Conservation (phyloP, 768 basidiomycete genomes). For the Saitozyma sp. region DNA sequence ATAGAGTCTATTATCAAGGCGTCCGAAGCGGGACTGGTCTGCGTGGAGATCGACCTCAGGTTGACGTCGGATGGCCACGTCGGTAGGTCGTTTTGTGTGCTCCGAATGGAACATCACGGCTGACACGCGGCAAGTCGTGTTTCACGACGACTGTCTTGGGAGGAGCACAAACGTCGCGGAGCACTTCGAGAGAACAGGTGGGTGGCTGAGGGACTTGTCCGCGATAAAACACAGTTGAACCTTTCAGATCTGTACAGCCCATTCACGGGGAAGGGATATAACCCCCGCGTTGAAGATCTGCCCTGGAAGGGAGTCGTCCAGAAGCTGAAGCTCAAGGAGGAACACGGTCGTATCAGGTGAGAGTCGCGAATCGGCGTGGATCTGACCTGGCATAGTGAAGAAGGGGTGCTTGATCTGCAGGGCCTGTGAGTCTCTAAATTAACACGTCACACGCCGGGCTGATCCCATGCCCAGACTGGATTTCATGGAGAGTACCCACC, state of each 20-base stretch:
- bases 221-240: background rate
- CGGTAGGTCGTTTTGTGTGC: background rate
- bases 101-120: background rate
- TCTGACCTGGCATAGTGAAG: no score
- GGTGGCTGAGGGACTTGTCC: background rate
- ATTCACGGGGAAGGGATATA: constrained; percentile 1
- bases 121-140: background rate
- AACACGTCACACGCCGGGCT: no score
- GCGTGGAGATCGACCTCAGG: background rate
- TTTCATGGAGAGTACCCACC: no score
- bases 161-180: constrained; percentile 8
- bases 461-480: no score
- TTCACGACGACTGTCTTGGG: constrained; percentile 12
- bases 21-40: background rate
- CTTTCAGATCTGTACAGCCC: constrained; percentile 1
- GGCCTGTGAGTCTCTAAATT: no score
- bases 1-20: background rate
- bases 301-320: constrained; percentile 2
- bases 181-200: background rate
- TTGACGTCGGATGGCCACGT: background rate
- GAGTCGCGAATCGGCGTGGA: background rate
- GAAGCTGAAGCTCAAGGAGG: constrained; percentile 3
- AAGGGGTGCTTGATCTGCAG: no score
- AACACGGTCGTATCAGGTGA: constrained; percentile 9
- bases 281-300: constrained; percentile 4